A percentile compares a stretch with the other conserved stretches of the same genome.
Evolutionary conservation across 1,284 basidiomycete genomes (phyloP).

Genomic region (Ustilago cynodontis): DNA sequence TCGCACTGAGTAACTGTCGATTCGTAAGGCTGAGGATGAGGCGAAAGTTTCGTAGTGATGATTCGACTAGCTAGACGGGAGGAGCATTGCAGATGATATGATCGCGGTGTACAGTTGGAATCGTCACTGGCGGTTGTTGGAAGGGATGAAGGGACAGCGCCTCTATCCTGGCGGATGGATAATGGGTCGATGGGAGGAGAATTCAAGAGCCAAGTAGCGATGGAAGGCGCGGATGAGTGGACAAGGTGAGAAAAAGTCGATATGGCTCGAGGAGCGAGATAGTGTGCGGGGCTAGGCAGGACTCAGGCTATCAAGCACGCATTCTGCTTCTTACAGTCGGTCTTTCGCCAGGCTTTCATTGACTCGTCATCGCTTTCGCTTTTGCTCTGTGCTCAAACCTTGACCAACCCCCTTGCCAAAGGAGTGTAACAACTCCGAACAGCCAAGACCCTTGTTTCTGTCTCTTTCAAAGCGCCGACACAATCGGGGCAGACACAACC

Average conservation of each 20-base stretch:
- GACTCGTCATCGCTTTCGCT: too few relatives aligned
- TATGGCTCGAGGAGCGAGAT: slow-evolving; percentile 38
- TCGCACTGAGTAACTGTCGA: background rate
- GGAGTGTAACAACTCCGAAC: background rate
- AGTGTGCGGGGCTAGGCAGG: slow-evolving; percentile 9
- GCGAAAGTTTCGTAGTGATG: background rate
- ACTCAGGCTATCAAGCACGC: slow-evolving; percentile 1
- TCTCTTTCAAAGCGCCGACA: slow-evolving; percentile 18
- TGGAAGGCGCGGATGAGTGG: background rate
- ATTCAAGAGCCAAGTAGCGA: slow-evolving; percentile 1
- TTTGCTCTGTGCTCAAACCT: background rate
- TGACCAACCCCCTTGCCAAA: background rate
- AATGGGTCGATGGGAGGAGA: slow-evolving; percentile 7
- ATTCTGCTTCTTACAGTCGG: background rate
- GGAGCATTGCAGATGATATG: slow-evolving; percentile 16
- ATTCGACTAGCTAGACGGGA: slow-evolving; percentile 8
- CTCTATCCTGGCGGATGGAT: slow-evolving; percentile 19
- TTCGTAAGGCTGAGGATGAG: background rate
- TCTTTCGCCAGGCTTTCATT: too few relatives aligned
- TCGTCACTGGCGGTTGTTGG: slow-evolving; percentile 1
- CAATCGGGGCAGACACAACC: slow-evolving; percentile 15
- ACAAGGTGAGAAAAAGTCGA: slow-evolving; percentile 20
- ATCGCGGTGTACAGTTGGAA: slow-evolving; percentile 6
- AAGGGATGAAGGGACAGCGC: background rate
- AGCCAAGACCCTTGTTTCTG: background rate